phyloP scores from a whole-genome alignment of 208 protist species.

The Trypanosoma rangeli region DNA sequence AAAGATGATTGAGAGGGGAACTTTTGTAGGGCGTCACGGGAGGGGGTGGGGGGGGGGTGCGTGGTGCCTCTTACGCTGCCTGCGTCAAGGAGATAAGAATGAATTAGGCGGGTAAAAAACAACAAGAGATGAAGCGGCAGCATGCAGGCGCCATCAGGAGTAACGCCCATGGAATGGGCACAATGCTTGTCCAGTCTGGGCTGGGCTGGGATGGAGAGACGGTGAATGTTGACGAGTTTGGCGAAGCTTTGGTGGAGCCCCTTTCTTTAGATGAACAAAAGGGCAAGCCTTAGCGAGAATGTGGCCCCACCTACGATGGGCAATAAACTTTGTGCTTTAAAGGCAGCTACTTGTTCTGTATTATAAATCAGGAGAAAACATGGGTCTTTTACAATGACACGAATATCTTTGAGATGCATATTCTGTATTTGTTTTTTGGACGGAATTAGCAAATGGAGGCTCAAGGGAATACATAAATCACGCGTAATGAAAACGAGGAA shows the following conservation, averaged over 20 bases:
- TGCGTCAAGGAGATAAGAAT: too few species aligned
- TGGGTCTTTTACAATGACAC: conserved; percentile 89
- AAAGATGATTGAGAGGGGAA: neutral
- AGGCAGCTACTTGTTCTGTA: conserved; percentile 56
- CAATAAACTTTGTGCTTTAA: conserved; percentile 56
- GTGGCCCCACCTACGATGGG: conserved; percentile 37
- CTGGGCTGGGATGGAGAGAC: neutral
- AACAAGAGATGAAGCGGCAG: neutral
- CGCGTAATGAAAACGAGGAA: conserved; percentile 29
- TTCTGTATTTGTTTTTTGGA: conserved; percentile 35
- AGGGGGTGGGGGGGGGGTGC: too few species aligned
- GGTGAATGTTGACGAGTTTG: conserved; percentile 39
- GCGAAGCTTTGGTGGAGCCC: conserved; percentile 35
- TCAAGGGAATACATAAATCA: conserved; percentile 26
- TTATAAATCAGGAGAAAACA: conserved; percentile 43
- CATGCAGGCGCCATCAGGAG: neutral
- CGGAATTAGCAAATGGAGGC: conserved; percentile 23
- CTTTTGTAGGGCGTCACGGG: neutral
- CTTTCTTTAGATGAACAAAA: conserved; percentile 19
- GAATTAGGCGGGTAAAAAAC: neutral
- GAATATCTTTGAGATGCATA: conserved; percentile 60
- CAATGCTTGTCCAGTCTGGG: neutral
- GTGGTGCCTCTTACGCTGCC: neutral
- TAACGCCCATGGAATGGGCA: too few species aligned
- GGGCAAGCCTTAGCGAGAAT: conserved; percentile 20